A percentile compares a stretch with the other conserved stretches of the same genome.
Evolutionary conservation across 2,329 filamentous ascomycete species (phyloP).

Genomic region (Aspergillus flavus): DNA sequence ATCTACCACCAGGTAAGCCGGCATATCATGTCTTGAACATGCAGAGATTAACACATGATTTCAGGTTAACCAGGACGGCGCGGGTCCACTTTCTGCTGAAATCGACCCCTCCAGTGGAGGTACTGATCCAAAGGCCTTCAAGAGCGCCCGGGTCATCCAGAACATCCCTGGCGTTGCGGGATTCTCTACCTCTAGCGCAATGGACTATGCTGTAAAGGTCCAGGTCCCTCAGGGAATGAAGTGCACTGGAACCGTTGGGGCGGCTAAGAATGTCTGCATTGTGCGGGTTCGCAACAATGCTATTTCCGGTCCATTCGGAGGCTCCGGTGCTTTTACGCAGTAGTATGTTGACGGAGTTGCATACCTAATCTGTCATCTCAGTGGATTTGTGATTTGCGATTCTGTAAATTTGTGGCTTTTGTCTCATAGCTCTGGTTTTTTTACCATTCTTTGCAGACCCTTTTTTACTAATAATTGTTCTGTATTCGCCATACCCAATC

Average conservation of each 20-base stretch:
- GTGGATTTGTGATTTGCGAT: background rate
- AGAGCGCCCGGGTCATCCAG: slow-evolving; percentile 60
- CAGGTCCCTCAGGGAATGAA: slow-evolving; percentile 70
- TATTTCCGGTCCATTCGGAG: slow-evolving; percentile 67
- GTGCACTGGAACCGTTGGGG: slow-evolving; percentile 62
- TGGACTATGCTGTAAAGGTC: slow-evolving; percentile 66
- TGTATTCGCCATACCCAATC: background rate
- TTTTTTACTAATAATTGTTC: background rate
- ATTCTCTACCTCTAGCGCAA: slow-evolving; percentile 61
- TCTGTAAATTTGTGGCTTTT: background rate
- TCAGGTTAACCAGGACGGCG: slow-evolving; percentile 69
- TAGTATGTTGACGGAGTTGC: background rate
- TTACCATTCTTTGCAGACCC: background rate
- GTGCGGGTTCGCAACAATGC: slow-evolving; percentile 66
- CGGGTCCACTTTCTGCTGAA: slow-evolving; percentile 62
- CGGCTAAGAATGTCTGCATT: slow-evolving; percentile 65
- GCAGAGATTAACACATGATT: background rate
- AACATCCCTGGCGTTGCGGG: slow-evolving; percentile 66
- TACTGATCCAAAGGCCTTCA: slow-evolving; percentile 62
- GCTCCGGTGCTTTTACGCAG: slow-evolving; percentile 68
- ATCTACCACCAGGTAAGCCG: slow-evolving; percentile 60
- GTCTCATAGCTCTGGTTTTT: background rate
- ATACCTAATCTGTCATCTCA: background rate
- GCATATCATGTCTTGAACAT: background rate
- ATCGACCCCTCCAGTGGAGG: slow-evolving; percentile 67